These are phyloP conservation scores for Maudiozyma bulderi DNA, from an alignment of 805 yeast genomes.

Conservation along the genomic window DNA sequence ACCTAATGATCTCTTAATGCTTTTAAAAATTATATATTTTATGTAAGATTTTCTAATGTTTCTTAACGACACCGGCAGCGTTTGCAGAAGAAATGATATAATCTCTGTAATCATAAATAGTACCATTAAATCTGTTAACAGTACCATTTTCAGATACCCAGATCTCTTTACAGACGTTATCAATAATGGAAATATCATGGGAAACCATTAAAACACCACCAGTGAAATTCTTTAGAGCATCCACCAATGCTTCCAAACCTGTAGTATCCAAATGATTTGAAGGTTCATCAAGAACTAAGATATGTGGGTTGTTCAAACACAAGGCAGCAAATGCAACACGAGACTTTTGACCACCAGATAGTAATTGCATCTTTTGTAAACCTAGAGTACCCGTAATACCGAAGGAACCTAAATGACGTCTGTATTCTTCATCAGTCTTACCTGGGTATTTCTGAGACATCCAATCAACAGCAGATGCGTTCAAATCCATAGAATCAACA, in stretches of 20 bases:
- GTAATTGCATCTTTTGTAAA: conserved; percentile 74
- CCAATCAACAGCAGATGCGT: conserved; percentile 85
- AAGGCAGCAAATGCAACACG: conserved; percentile 97
- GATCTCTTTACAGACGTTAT: conserved; percentile 81
- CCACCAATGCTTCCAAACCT: conserved; percentile 91
- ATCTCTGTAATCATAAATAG: conserved; percentile 80
- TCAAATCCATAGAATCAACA: conserved; percentile 92
- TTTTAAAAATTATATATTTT: no score
- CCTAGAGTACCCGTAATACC: conserved; percentile 95
- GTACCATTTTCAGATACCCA: conserved; percentile 90
- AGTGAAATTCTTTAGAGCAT: conserved; percentile 75
- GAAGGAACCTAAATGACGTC: conserved; percentile 92
- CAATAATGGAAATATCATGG: conserved; percentile 89
- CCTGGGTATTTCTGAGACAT: conserved; percentile 86
- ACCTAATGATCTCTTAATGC: no score
- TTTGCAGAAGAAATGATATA: conserved; percentile 73
- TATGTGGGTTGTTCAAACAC: conserved; percentile 83
- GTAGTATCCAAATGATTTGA: conserved; percentile 97
- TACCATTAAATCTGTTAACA: conserved; percentile 70
- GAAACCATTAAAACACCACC: conserved; percentile 98
- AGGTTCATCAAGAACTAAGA: conserved; percentile 91
- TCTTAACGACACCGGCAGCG: conserved; percentile 81
- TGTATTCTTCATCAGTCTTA: conserved; percentile 88
- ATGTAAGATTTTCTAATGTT: conserved; percentile 39
- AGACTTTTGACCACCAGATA: conserved; percentile 97